These are phyloP conservation scores for Astraeus odoratus DNA, from an alignment of 768 basidiomycete species.

Conservation along the genomic window DNA sequence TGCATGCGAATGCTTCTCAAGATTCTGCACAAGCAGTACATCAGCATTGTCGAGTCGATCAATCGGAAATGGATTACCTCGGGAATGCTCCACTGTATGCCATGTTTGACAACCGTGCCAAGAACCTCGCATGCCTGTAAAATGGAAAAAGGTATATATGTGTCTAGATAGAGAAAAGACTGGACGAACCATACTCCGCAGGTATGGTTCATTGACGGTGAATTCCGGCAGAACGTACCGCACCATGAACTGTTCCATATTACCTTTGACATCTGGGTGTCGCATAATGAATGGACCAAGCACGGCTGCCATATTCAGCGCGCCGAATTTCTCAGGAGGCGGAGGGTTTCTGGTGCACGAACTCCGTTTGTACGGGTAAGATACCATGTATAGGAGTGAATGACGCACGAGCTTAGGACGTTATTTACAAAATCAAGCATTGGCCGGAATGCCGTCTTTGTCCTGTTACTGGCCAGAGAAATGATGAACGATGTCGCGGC, in stretches of 20 bases:
- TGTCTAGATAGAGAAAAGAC: neutral
- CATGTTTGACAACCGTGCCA: conserved; percentile 62
- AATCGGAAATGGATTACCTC: conserved; percentile 36
- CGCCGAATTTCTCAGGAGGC: conserved; percentile 72
- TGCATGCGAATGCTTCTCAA: conserved; percentile 58
- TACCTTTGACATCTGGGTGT: conserved; percentile 70
- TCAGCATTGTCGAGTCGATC: neutral
- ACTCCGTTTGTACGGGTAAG: no score
- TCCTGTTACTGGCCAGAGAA: conserved; percentile 69
- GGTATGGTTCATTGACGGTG: conserved; percentile 54
- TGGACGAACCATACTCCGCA: conserved; percentile 68
- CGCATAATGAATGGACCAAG: conserved; percentile 77
- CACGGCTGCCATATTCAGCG: conserved; percentile 73
- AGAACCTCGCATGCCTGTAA: conserved; percentile 74
- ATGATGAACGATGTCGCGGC: conserved; percentile 79
- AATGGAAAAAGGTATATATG: conserved; percentile 1
- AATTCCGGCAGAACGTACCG: conserved; percentile 74
- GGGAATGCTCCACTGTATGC: conserved; percentile 57
- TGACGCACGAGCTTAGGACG: conserved; percentile 57
- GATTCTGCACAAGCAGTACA: conserved; percentile 33
- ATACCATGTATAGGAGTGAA: neutral
- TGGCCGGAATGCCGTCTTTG: conserved; percentile 75
- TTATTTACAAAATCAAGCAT: conserved; percentile 73
- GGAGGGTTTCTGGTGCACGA: no score
- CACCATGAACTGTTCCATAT: conserved; percentile 72